A percentile compares a stretch with the other conserved stretches of the same genome.
These are phyloP conservation scores for Kazachstania taianensis DNA, from an alignment of 805 yeast species.

Conservation along the genomic window DNA sequence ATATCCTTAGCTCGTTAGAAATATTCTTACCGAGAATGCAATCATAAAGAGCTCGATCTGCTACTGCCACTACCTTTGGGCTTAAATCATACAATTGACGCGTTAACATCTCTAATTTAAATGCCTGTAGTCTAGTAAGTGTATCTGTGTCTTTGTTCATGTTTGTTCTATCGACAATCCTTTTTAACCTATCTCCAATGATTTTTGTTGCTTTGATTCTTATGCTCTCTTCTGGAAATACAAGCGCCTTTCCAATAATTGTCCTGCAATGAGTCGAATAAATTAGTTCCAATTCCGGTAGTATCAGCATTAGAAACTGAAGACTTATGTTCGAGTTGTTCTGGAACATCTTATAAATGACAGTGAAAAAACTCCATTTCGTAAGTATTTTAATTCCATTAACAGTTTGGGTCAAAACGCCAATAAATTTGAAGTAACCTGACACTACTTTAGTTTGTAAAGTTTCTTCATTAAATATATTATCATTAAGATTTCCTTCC, in stretches of 20 bases:
- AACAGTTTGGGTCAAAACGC: constrained; percentile 49
- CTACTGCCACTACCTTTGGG: constrained; percentile 42
- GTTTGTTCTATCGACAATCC: constrained; percentile 3
- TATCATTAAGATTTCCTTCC: constrained; percentile 39
- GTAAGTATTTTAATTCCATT: constrained; percentile 63
- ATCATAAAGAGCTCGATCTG: constrained; percentile 45
- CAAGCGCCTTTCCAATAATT: constrained; percentile 54
- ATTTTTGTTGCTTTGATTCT: constrained; percentile 48
- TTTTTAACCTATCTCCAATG: constrained; percentile 29
- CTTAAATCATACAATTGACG: constrained; percentile 41
- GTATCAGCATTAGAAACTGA: constrained; percentile 44
- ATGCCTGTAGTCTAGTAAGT: constrained; percentile 4
- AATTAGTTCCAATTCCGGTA: constrained; percentile 52
- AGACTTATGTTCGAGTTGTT: constrained; percentile 40
- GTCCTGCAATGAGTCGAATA: constrained; percentile 58
- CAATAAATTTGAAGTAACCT: constrained; percentile 75
- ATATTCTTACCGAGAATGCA: constrained; percentile 38
- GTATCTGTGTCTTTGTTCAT: constrained; percentile 1
- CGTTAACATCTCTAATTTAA: constrained; percentile 4
- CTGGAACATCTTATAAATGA: constrained; percentile 60
- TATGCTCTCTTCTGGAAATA: constrained; percentile 41
- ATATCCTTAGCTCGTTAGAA: constrained; percentile 15
- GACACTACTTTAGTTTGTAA: constrained; percentile 53
- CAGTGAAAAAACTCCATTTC: constrained; percentile 78
- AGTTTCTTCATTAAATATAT: constrained; percentile 54